Evolutionary conservation across 2,329 filamentous ascomycete species (phyloP).

Genomic region (Xylaria sp.): DNA sequence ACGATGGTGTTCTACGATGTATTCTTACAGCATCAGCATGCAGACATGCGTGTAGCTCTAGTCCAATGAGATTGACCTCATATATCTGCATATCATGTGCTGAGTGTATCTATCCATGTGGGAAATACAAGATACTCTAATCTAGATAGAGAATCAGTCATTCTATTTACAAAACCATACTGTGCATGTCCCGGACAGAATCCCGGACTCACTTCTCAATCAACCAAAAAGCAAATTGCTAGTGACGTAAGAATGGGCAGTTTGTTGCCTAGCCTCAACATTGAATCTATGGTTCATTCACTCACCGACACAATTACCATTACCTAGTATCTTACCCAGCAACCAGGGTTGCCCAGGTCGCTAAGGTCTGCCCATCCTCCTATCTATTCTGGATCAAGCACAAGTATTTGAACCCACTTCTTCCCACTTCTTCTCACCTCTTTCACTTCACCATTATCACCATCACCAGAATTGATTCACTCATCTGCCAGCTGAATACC

Average conservation of each 20-base stretch:
- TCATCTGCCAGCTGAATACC: background rate
- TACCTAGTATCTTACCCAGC: background rate
- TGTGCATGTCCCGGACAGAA: too few species aligned
- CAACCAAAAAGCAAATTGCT: background rate
- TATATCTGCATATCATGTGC: background rate
- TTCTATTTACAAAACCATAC: background rate
- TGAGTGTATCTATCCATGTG: background rate
- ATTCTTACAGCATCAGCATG: background rate
- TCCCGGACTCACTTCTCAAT: background rate
- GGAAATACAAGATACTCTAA: background rate
- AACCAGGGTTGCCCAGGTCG: too few species aligned
- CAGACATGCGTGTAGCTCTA: background rate
- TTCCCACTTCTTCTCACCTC: background rate
- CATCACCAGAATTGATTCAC: background rate
- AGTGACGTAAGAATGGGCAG: background rate
- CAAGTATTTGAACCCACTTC: background rate
- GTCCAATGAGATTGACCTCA: background rate
- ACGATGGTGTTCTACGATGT: background rate
- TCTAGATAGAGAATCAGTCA: background rate
- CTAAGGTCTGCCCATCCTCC: background rate
- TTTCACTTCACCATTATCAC: background rate
- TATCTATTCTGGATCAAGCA: background rate
- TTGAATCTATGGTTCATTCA: conserved; percentile 6
- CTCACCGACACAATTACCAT: too few species aligned
- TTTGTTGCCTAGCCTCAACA: background rate